Base-by-base conservation (phyloP, 148 eudicot genomes). In the Fallopia convolvulus region DNA sequence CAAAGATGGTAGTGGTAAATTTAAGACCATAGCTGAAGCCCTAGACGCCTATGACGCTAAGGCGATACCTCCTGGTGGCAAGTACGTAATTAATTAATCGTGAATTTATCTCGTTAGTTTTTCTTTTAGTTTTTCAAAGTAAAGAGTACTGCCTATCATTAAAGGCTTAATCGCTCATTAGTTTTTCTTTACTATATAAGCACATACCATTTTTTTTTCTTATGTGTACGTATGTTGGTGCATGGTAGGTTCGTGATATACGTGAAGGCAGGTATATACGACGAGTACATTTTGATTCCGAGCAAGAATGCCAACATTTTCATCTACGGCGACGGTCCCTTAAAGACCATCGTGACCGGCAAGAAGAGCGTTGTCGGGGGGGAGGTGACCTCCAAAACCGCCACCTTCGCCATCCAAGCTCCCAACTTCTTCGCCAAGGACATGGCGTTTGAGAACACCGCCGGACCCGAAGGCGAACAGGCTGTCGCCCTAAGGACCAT, bases 271-370 rank as follows among this genome's bases (percentile, higher is more conserved):
- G 91, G 91, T 0, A 42, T 80, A 2, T 86, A 88, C 61, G 76
- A 82, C 8, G 89, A 88, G 74, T 65, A 81, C 17, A 49, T 88
- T 10, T 76, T 72, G 0, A 75, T 88, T 17, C 33, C 50, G 3
- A 85, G 81, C 68, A 50, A 74, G 0, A 76, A 70, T 49, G 32
- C 49, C 12, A 84, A 88, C 40, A 66, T 88, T 18, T 85, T 78
- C 75, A 86, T 88, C 81, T 86, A 88, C 39, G 91, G 91, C 41
- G 91, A 88, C 76, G 91, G 91, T 20, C 83, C 89, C 0, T 40
- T 61, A 5, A 84, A 48, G 66, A 84, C 91, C 0, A 81, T 84
- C 5, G 79, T 88, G 3, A 84, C 88, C 3, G 89, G 88, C 14
- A 80, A 36, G 2, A 88, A 79, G 60, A 81, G 82, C 76, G 20